Evolutionary conservation across 768 basidiomycete genomes (phyloP).

Genomic region (Rhodotorula toruloides): DNA sequence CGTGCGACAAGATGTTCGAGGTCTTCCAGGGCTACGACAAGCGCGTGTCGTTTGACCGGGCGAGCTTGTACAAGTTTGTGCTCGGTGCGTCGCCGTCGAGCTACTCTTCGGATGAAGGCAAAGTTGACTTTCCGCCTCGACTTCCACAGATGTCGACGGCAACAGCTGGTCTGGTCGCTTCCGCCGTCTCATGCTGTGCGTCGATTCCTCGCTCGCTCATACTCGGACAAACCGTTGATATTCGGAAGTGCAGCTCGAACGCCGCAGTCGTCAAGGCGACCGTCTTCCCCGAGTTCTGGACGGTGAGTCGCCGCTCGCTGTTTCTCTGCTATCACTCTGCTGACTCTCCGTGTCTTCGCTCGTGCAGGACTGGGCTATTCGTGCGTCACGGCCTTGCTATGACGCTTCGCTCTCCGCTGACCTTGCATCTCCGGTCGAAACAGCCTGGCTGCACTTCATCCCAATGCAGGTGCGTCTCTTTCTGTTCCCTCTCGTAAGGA

Average conservation of each 20-base stretch:
- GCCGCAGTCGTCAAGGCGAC: conserved; percentile 40
- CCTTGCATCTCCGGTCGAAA: not conserved
- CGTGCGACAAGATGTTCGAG: conserved; percentile 39
- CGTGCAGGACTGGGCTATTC: conserved; percentile 38
- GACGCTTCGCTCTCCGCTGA: no score
- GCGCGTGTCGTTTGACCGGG: conserved; percentile 37
- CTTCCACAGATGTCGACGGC: conserved; percentile 33
- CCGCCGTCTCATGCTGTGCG: conserved; percentile 39
- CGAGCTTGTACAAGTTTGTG: conserved; percentile 38
- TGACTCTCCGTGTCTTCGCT: not conserved
- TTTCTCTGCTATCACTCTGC: not conserved
- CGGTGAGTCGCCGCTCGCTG: conserved; percentile 13
- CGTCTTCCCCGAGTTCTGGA: conserved; percentile 42
- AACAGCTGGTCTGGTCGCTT: conserved; percentile 41
- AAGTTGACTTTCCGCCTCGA: no score
- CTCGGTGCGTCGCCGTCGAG: conserved; percentile 19
- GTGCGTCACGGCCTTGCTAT: conserved; percentile 9
- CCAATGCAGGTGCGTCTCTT: conserved; percentile 37
- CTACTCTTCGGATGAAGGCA: no score
- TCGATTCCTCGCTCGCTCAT: not conserved
- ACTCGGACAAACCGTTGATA: no score
- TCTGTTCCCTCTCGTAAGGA: no score
- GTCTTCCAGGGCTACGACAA: conserved; percentile 41
- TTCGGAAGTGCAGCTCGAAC: conserved; percentile 20
- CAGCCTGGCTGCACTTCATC: conserved; percentile 42